These are phyloP conservation scores for Tagetes patula DNA, from an alignment of 129 eudicot species.

Conservation along the genomic window DNA sequence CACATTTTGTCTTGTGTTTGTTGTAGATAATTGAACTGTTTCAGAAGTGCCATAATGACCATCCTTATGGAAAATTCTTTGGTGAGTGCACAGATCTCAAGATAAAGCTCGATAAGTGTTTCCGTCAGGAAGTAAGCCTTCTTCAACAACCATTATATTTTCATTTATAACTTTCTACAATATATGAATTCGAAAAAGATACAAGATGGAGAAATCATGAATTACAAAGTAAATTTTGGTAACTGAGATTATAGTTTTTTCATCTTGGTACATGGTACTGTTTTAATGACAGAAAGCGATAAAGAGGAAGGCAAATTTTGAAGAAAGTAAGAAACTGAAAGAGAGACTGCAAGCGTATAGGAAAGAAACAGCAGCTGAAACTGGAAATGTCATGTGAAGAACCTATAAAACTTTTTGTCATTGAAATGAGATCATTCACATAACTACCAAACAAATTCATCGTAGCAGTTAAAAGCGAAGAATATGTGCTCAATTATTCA, in stretches of 20 bases:
- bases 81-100: conserved; percentile 81
- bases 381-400: conserved; percentile 20
- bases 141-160: not conserved
- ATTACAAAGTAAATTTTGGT: not conserved
- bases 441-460: conserved; percentile 5
- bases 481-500: not conserved
- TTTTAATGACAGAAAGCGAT: conserved; percentile 58
- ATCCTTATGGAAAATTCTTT: conserved; percentile 70
- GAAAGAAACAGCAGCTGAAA: conserved; percentile 51
- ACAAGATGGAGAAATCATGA: not conserved
- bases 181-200: not conserved
- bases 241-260: not conserved
- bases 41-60: conserved; percentile 73
- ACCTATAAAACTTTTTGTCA: not conserved
- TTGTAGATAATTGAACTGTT: conserved; percentile 72
- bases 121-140: conserved; percentile 70
- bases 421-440: conserved; percentile 19
- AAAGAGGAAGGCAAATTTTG: conserved; percentile 89
- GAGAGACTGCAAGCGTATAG: conserved; percentile 69
- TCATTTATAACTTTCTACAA: not conserved
- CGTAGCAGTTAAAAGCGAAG: not conserved
- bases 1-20: conserved; percentile 9
- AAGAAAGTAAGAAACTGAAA: conserved; percentile 82
- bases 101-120: conserved; percentile 80
- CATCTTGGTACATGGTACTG: not conserved